A percentile compares a stretch with the other conserved stretches of the same genome.
Evolutionary conservation across 2,329 filamentous ascomycete species (phyloP).

Genomic region (Trichoderma asperellum): DNA sequence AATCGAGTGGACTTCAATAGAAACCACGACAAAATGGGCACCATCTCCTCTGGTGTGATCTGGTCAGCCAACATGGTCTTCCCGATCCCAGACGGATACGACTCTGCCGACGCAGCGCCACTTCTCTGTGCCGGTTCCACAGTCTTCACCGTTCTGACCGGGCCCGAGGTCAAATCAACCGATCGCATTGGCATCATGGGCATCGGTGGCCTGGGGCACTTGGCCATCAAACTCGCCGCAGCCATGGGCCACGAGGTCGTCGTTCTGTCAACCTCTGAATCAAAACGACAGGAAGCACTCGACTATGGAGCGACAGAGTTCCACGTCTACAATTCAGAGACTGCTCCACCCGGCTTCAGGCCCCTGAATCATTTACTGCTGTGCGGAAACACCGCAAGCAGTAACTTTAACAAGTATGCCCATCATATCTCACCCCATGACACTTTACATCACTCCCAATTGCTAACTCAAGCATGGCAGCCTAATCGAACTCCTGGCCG

Average conservation of each 20-base stretch:
- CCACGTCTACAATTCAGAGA: slow-evolving; percentile 6
- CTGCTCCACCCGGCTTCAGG: not conserved
- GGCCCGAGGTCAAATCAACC: not conserved
- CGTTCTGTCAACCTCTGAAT: slow-evolving; percentile 2
- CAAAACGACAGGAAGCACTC: slow-evolving; percentile 2
- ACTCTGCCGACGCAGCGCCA: slow-evolving; percentile 4
- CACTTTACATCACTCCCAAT: not conserved
- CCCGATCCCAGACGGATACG: slow-evolving; percentile 12
- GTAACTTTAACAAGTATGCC: slow-evolving; percentile 5
- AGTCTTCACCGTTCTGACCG: not conserved
- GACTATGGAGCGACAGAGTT: slow-evolving; percentile 10
- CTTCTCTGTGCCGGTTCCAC: slow-evolving; percentile 8
- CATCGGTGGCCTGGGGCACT: slow-evolving; percentile 5
- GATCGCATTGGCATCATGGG: slow-evolving; percentile 15
- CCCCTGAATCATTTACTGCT: slow-evolving; percentile 2
- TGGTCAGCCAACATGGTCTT: slow-evolving; percentile 14
- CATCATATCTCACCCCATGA: not conserved
- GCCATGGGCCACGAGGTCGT: slow-evolving; percentile 11
- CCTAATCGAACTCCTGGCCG: not conserved
- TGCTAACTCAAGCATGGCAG: not conserved
- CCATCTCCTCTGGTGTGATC: slow-evolving; percentile 1
- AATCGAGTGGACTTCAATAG: slow-evolving; percentile 3
- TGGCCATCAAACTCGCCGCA: slow-evolving; percentile 14
- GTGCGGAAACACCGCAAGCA: slow-evolving; percentile 5
- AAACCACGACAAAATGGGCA: slow-evolving; percentile 9